Base-by-base conservation (phyloP, 2,329 filamentous ascomycete genomes). In the Fusarium sp. region DNA sequence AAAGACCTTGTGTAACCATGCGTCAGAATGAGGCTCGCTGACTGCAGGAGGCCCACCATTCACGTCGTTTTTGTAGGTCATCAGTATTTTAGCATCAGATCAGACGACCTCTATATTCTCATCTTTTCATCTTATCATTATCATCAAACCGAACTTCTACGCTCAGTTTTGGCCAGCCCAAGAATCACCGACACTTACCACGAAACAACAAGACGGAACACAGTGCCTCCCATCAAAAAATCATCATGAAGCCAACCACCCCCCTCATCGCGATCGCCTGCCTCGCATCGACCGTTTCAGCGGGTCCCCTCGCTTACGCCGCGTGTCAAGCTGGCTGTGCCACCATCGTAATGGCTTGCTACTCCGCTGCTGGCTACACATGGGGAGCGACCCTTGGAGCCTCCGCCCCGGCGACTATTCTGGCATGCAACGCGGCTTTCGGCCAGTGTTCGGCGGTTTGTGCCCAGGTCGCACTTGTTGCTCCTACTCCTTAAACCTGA, bases 291-390 rank as follows among this genome's bases (percentile, higher is more conserved):
- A 16, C 25, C 6, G 16, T 11, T 2, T 20, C 25, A 4, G 56
- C 59, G 3, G 59, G 59, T 0, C 59, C 59, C 2, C 24, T 61
- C 40, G 56, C 56, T 1, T 63, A 63, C 18, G 56, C 56, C 5
- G 16, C 45, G 14, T 63, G 56, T 18, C 59, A 63, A 27, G 11
- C 22, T 5, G 59, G 59, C 11, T 63, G 56, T 11, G 40, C 56
- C 3, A 11, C 24, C 6, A 20, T 63, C 14, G 59, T 29, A 3
- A 63, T 63, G 59, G 56, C 59, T 40, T 63, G 56, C 20, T 63
- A 63, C 6, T 30, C 29, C 9, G 59, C 56, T 15, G 59, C 38
- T 4, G 59, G 59, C 0, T 43, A 6, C 3, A 61, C 56, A 1
- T 63, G 59, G 56, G 56, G 59, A 20, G 59, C 59, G 2, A 63